A percentile compares a stretch with the other conserved stretches of the same genome.
These are phyloP conservation scores for Penicillium parvum DNA, from an alignment of 495 filamentous ascomycete species.

Conservation along the genomic window DNA sequence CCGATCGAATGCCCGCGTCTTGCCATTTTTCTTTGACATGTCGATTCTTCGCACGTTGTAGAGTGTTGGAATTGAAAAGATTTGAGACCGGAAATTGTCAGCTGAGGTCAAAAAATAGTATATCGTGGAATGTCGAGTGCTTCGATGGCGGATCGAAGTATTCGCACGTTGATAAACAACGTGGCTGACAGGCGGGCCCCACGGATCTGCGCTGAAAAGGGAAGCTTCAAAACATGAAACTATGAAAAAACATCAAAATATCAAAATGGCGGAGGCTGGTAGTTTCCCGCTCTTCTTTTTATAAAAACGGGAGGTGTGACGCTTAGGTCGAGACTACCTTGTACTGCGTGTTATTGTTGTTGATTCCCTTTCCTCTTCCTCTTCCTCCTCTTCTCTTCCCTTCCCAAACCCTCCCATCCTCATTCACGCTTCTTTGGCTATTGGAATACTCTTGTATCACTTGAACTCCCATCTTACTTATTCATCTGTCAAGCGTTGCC, in stretches of 20 bases:
- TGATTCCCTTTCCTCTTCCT: neutral
- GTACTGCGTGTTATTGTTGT: neutral
- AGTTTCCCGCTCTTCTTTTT: constrained; percentile 8
- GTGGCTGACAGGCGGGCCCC: constrained; percentile 12
- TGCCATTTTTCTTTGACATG: too few relatives aligned
- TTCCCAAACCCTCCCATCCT: neutral
- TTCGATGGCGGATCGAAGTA: too few relatives aligned
- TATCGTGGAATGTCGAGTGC: too few relatives aligned
- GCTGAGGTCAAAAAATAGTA: too few relatives aligned
- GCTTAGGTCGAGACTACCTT: constrained; percentile 7
- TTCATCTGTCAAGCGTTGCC: neutral
- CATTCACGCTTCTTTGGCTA: constrained; percentile 1
- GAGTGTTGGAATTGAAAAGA: too few relatives aligned
- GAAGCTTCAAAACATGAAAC: neutral
- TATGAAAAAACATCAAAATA: neutral
- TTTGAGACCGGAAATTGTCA: too few relatives aligned
- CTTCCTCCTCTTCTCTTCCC: constrained; percentile 1
- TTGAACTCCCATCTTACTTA: neutral
- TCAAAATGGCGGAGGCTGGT: constrained; percentile 18
- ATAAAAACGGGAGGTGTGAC: too few relatives aligned
- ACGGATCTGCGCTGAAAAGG: constrained; percentile 13
- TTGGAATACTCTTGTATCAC: neutral
- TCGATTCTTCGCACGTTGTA: too few relatives aligned
- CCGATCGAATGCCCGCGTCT: too few relatives aligned
- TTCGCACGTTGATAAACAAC: too few relatives aligned